phyloP scores from a whole-genome alignment of 2,329 filamentous ascomycete genomes.

The Tolypocladium endophyticum region DNA sequence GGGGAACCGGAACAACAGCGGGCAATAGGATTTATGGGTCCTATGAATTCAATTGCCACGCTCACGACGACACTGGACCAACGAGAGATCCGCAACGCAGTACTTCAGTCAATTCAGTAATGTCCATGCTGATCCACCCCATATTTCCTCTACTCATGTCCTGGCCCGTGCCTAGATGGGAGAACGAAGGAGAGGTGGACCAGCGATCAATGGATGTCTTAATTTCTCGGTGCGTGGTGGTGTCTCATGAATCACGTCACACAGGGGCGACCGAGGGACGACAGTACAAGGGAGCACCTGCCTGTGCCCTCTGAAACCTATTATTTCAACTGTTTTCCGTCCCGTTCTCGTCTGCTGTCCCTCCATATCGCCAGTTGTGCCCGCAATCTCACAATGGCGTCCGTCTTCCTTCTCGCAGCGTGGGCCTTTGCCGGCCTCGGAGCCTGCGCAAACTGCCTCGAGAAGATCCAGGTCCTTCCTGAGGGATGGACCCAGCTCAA shows the following conservation, averaged over 20 bases:
- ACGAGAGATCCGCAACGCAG: neutral
- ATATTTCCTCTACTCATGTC: neutral
- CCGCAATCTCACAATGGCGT: conserved; percentile 4
- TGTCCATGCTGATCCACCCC: neutral
- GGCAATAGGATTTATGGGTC: neutral
- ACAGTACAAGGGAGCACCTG: neutral
- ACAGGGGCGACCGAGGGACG: neutral
- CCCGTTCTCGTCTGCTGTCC: too few relatives aligned
- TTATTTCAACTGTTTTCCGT: neutral
- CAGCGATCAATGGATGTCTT: neutral
- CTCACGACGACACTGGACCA: neutral
- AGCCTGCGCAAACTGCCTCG: conserved; percentile 12
- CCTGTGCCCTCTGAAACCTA: neutral
- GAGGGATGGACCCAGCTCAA: conserved; percentile 18
- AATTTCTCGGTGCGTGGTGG: neutral
- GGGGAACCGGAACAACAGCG: neutral
- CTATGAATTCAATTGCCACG: neutral
- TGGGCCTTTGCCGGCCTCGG: conserved; percentile 13
- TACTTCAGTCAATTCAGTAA: neutral
- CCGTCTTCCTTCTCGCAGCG: conserved; percentile 5
- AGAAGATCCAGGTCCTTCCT: conserved; percentile 16
- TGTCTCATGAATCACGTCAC: neutral
- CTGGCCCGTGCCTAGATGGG: neutral
- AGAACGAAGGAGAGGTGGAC: neutral
- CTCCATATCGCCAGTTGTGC: neutral